Evolutionary conservation across 441 rosid genomes (phyloP).

Genomic region (Jatropha podagrica): DNA sequence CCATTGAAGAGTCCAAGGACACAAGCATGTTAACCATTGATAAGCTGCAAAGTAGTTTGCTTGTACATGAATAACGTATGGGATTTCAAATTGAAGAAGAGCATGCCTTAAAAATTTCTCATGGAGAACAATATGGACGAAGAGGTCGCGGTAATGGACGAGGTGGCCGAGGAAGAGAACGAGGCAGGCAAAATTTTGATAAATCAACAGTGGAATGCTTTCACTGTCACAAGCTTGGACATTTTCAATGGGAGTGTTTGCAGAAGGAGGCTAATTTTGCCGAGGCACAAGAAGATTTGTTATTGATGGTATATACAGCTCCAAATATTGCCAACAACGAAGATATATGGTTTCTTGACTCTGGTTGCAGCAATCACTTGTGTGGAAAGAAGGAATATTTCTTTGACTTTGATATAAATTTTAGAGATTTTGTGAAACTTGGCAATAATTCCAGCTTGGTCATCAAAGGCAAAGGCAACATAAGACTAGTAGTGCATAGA

Average conservation of each 20-base stretch:
- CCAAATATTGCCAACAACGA: too few relatives aligned
- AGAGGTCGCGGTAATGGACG: background rate
- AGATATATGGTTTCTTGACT: background rate
- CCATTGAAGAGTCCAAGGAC: background rate
- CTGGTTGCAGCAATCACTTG: background rate
- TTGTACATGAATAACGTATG: background rate
- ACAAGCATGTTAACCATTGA: background rate
- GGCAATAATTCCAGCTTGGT: background rate
- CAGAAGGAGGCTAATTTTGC: background rate
- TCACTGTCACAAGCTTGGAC: constrained; percentile 5
- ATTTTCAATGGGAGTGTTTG: constrained; percentile 13
- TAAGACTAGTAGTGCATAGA: background rate
- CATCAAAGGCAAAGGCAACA: background rate
- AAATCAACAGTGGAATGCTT: constrained; percentile 16
- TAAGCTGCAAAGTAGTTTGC: constrained; percentile 11
- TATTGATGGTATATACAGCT: background rate
- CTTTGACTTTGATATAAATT: background rate
- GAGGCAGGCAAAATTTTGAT: background rate
- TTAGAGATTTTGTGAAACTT: background rate
- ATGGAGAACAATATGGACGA: background rate
- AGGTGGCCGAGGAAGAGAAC: background rate
- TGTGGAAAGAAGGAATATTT: constrained; percentile 7
- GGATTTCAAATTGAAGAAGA: background rate
- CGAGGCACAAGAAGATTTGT: background rate
- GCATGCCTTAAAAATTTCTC: constrained; percentile 5